phyloP scores from a whole-genome alignment of 73 alveolate species.

The Symbiodinium natans region DNA sequence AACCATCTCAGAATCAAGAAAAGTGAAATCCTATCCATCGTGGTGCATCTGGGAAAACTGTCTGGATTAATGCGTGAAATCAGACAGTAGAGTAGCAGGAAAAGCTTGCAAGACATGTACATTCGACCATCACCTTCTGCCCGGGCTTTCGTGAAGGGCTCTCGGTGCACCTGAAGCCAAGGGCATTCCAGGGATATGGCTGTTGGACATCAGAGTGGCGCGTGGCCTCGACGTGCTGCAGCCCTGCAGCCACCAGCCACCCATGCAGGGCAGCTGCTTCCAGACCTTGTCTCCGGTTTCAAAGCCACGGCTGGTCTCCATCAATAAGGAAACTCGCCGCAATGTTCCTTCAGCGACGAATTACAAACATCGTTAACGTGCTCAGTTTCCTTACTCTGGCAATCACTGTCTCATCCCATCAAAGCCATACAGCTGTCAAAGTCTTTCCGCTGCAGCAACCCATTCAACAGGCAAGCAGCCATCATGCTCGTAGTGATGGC shows the following conservation, averaged over 20 bases:
- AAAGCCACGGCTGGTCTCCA: not conserved
- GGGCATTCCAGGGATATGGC: not conserved
- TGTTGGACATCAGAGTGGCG: not conserved
- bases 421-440: no score
- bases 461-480: slow-evolving; percentile 25
- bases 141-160: slow-evolving; percentile 45
- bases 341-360: no score
- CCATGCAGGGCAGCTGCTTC: not conserved
- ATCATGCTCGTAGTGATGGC: slow-evolving; percentile 91
- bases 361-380: no score
- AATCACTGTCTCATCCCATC: no score
- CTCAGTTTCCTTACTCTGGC: no score
- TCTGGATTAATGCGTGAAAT: no score
- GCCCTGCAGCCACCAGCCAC: not conserved
- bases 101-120: no score
- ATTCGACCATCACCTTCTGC: slow-evolving; percentile 24
- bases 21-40: no score
- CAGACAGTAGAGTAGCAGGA: no score
- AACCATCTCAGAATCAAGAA: not conserved
- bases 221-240: not conserved
- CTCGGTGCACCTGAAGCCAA: slow-evolving; percentile 36
- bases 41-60: no score
- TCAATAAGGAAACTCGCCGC: not conserved
- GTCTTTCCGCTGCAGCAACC: no score
- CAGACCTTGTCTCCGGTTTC: not conserved